phyloP scores from a whole-genome alignment of 1,139 yeast genomes.

The Lipomyces yarrowii region DNA sequence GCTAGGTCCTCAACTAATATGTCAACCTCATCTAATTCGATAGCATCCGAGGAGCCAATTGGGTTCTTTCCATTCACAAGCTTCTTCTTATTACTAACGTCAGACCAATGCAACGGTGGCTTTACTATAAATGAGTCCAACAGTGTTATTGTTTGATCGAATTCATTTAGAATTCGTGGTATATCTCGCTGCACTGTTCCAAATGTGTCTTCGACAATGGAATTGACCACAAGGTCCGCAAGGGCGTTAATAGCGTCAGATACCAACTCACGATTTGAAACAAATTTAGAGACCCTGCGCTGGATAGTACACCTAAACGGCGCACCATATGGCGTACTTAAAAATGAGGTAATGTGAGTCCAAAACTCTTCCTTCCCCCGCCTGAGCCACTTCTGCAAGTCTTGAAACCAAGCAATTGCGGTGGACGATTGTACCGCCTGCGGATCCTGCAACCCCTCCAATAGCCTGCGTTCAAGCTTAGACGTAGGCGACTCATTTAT shows the following conservation, averaged over 20 bases:
- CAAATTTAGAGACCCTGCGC: slow-evolving; percentile 36
- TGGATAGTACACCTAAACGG: slow-evolving; percentile 42
- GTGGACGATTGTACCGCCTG: slow-evolving; percentile 24
- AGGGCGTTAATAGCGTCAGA: slow-evolving; percentile 39
- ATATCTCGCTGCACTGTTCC: slow-evolving; percentile 48
- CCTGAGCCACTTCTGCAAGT: slow-evolving; percentile 1
- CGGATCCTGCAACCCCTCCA: slow-evolving; percentile 23
- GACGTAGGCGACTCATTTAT: slow-evolving; percentile 5
- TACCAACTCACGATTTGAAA: slow-evolving; percentile 39
- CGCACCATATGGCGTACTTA: slow-evolving; percentile 32
- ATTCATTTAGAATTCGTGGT: slow-evolving; percentile 39
- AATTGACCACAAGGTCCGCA: slow-evolving; percentile 38
- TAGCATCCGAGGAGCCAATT: slow-evolving; percentile 3
- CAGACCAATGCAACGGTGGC: slow-evolving; percentile 45
- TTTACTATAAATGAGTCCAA: slow-evolving; percentile 36
- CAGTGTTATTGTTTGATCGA: slow-evolving; percentile 37
- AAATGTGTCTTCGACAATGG: slow-evolving; percentile 43
- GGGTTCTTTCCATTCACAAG: slow-evolving; percentile 17
- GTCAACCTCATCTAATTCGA: slow-evolving; percentile 23
- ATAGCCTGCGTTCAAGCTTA: slow-evolving; percentile 16
- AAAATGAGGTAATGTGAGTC: slow-evolving; percentile 16
- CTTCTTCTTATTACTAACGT: slow-evolving; percentile 34
- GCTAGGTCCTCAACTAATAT: slow-evolving; percentile 34
- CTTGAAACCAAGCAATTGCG: slow-evolving; percentile 11
- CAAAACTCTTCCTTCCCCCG: not conserved